A percentile compares a stretch with the other conserved stretches of the same genome.
phyloP scores from a whole-genome alignment of 495 filamentous ascomycete genomes.

The Aspergillus sclerotioniger region DNA sequence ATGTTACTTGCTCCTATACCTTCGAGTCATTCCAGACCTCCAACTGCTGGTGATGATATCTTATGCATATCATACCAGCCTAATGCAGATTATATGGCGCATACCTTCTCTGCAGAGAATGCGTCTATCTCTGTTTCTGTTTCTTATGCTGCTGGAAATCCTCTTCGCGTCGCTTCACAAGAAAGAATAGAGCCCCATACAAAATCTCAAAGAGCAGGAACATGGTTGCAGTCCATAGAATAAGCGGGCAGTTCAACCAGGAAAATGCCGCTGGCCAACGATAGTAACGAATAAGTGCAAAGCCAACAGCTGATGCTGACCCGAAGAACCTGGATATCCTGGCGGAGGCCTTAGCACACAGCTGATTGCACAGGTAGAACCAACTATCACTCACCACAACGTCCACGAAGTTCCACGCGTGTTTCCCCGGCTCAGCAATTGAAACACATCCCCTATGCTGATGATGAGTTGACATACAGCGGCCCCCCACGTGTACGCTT shows the following conservation, averaged over 20 bases:
- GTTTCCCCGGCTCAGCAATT: not conserved
- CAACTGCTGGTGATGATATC: too few species aligned
- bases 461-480: conserved; percentile 2
- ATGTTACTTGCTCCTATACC: too few species aligned
- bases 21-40: not conserved
- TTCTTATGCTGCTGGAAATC: not conserved
- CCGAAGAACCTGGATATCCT: conserved; percentile 8
- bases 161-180: not conserved
- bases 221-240: not conserved
- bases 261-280: not conserved
- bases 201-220: not conserved
- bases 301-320: not conserved
- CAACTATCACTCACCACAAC: conserved; percentile 5
- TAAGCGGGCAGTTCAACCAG: conserved; percentile 1
- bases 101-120: not conserved
- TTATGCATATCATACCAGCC: not conserved
- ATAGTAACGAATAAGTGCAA: not conserved
- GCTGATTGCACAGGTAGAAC: not conserved
- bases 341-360: too few species aligned
- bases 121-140: not conserved
- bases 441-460: not conserved
- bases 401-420: conserved; percentile 3
- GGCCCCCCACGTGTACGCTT: not conserved
- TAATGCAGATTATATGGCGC: too few species aligned
- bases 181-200: conserved; percentile 1